Percentiles rank a stretch among this genome's conserved stretches.
Conservation (phyloP, 2,329 filamentous ascomycete species). For the Calonectria ilicicola region DNA sequence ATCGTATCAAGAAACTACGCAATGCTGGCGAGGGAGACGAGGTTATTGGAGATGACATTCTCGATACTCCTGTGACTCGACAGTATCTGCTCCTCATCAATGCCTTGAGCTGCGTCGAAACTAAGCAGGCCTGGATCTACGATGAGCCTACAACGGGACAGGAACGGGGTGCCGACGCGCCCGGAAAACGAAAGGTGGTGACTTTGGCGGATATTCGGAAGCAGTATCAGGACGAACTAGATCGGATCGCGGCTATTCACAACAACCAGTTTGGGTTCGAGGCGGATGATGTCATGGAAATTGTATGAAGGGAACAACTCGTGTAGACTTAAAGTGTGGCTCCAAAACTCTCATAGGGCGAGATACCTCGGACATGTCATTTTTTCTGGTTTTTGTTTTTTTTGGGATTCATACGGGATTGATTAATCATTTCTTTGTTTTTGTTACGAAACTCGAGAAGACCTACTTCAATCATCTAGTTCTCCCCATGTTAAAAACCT, state of each 20-base stretch:
- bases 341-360: slow-evolving; percentile 38
- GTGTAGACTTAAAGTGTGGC: slow-evolving; percentile 42
- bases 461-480: slow-evolving; percentile 37
- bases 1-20: slow-evolving; percentile 73
- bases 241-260: slow-evolving; percentile 88
- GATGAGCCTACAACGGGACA: slow-evolving; percentile 45
- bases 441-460: slow-evolving; percentile 35
- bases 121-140: slow-evolving; percentile 84
- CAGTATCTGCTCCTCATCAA: slow-evolving; percentile 95
- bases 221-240: slow-evolving; percentile 91
- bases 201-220: slow-evolving; percentile 88
- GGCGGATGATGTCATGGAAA: slow-evolving; percentile 66
- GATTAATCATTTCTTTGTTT: slow-evolving; percentile 41
- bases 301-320: slow-evolving; percentile 50
- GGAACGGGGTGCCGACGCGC: slow-evolving; percentile 36
- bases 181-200: slow-evolving; percentile 78
- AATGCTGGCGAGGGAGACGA: slow-evolving; percentile 70
- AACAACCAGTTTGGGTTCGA: slow-evolving; percentile 88
- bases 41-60: slow-evolving; percentile 64
- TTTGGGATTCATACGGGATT: slow-evolving; percentile 35
- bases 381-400: background rate
- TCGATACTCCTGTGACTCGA: slow-evolving; percentile 75
- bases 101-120: slow-evolving; percentile 85
- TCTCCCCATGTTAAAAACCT: slow-evolving; percentile 44
- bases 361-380: slow-evolving; percentile 48